Conservation (phyloP, 2,329 filamentous ascomycete species). For the Setomelanomma holmii region DNA sequence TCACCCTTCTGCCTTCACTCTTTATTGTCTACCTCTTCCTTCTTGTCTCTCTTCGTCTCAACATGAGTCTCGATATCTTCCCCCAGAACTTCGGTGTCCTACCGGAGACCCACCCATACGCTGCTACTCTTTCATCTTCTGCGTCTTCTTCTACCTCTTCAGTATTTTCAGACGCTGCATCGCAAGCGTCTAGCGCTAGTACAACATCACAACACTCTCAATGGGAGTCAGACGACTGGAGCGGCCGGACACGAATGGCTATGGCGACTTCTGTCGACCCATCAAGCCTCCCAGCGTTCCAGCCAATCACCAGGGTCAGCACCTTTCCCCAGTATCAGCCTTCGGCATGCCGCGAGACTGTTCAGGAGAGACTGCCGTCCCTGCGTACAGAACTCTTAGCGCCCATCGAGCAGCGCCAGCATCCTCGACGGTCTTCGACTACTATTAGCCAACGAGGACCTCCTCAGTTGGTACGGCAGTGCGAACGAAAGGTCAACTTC, state of each 20-base stretch:
- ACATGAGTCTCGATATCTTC: constrained; percentile 49
- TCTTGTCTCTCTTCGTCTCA: constrained; percentile 35
- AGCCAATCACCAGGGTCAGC: constrained; percentile 44
- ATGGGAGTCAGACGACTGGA: constrained; percentile 51
- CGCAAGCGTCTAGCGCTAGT: constrained; percentile 72
- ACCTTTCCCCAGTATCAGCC: constrained; percentile 47
- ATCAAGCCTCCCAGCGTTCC: constrained; percentile 31
- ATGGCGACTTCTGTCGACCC: constrained; percentile 32
- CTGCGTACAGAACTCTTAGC: constrained; percentile 54
- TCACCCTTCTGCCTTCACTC: constrained; percentile 43
- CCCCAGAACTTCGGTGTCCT: constrained; percentile 43
- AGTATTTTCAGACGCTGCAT: constrained; percentile 73
- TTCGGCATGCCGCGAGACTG: constrained; percentile 47
- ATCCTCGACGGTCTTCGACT: constrained; percentile 65
- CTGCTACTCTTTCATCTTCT: constrained; percentile 74
- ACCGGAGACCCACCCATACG: constrained; percentile 64
- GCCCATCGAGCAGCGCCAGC: constrained; percentile 68
- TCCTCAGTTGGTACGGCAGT: constrained; percentile 81
- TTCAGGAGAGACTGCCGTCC: constrained; percentile 40
- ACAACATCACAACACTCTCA: constrained; percentile 68
- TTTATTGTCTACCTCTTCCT: constrained; percentile 34
- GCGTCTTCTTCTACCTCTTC: constrained; percentile 79
- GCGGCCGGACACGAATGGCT: constrained; percentile 28
- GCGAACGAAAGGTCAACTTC: constrained; percentile 91
- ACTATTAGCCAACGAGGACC: constrained; percentile 67